These are phyloP conservation scores for Stachybotrys chlorohalonatus DNA, from an alignment of 2,329 filamentous ascomycete species.

Conservation along the genomic window DNA sequence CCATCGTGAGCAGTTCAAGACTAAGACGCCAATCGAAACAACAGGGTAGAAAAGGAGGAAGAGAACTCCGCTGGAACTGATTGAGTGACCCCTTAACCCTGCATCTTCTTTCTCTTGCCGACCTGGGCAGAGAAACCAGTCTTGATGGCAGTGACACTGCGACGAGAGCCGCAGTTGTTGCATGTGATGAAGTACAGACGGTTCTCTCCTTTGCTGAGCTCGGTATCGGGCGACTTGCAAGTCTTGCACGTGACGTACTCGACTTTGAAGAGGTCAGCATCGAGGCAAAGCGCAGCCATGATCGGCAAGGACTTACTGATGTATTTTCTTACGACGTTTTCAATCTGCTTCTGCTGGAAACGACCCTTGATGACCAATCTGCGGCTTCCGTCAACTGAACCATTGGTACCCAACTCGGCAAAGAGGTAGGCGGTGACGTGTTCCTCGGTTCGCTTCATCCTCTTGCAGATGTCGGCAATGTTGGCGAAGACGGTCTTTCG, in stretches of 20 bases:
- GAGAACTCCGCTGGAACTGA: background rate
- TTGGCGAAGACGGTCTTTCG: conserved; percentile 99
- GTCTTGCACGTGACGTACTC: conserved; percentile 99
- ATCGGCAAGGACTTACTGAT: conserved; percentile 57
- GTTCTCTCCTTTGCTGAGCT: conserved; percentile 98
- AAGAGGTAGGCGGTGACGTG: conserved; percentile 96
- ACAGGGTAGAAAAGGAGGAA: background rate
- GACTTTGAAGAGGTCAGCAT: conserved; percentile 39
- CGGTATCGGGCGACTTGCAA: conserved; percentile 87
- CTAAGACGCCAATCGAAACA: too few species aligned
- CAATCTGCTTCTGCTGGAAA: conserved; percentile 99
- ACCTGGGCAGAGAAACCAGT: conserved; percentile 99
- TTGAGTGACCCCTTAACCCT: conserved; percentile 48
- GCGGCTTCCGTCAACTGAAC: conserved; percentile 86
- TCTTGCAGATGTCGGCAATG: conserved; percentile 96
- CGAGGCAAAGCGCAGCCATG: background rate
- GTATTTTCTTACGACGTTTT: conserved; percentile 92
- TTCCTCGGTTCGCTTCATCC: conserved; percentile 98
- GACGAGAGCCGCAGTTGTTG: conserved; percentile 71
- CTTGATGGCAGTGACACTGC: conserved; percentile 96
- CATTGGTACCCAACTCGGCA: conserved; percentile 94
- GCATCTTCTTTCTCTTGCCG: conserved; percentile 94
- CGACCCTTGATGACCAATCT: conserved; percentile 97
- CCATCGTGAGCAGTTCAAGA: too few species aligned
- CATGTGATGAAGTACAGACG: conserved; percentile 98